phyloP scores from a whole-genome alignment of 495 filamentous ascomycete species.

The Geopyxis carbonaria region DNA sequence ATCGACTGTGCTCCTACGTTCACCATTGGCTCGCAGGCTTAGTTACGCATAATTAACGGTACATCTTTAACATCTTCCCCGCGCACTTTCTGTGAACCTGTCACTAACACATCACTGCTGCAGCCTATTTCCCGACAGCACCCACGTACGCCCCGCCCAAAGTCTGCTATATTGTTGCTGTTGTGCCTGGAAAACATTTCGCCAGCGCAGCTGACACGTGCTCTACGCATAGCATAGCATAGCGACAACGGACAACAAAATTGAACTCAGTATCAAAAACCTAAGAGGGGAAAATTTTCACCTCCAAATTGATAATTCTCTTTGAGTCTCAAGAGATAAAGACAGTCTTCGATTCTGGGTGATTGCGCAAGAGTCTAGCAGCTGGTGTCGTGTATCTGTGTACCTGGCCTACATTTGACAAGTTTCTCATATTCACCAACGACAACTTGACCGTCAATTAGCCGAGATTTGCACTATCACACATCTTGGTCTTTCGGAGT shows the following conservation, averaged over 20 bases:
- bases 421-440: conserved; percentile 2
- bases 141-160: conserved; percentile 2
- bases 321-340: conserved; percentile 4
- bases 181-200: conserved; percentile 1
- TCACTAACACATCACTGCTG: not conserved
- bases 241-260: not conserved
- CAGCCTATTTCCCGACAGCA: not conserved
- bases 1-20: no score
- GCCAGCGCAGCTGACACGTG: conserved; percentile 3
- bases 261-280: not conserved
- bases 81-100: not conserved
- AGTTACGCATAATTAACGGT: not conserved
- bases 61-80: not conserved
- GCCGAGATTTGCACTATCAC: no score
- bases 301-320: not conserved
- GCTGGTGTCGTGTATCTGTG: conserved; percentile 3
- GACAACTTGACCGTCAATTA: no score
- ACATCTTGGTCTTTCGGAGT: not conserved
- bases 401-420: not conserved
- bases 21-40: not conserved
- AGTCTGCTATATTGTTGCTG: conserved; percentile 1
- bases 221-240: not conserved
- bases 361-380: conserved; percentile 4
- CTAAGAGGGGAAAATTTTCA: conserved; percentile 1
- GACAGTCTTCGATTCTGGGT: conserved; percentile 2